Percentiles rank a stretch among this genome's conserved stretches.
Conservation (phyloP, 768 basidiomycete species). For the Pleurotus sapidus region DNA sequence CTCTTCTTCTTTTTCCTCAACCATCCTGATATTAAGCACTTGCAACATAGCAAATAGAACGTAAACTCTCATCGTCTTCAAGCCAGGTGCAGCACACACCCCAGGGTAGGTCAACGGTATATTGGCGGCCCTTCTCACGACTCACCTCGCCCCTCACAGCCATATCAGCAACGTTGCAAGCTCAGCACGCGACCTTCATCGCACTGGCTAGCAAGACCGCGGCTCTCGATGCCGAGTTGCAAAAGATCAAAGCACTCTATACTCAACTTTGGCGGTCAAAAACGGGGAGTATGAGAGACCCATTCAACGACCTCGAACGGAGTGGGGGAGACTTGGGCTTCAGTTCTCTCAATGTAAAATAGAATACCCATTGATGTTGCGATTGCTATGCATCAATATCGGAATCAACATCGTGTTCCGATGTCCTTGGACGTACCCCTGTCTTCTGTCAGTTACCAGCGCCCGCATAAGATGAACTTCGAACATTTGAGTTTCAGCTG, state of each 20-base stretch:
- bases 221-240: conserved; percentile 66
- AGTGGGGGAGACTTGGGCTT: conserved; percentile 38
- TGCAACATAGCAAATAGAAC: conserved; percentile 69
- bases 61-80: conserved; percentile 69
- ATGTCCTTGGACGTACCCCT: background rate
- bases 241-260: conserved; percentile 73
- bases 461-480: too few relatives aligned
- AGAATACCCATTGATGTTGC: conserved; percentile 2
- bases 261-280: conserved; percentile 77
- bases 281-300: conserved; percentile 82
- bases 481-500: too few relatives aligned
- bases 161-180: conserved; percentile 73
- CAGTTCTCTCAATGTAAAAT: conserved; percentile 39
- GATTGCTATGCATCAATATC: too few relatives aligned
- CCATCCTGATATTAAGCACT: background rate
- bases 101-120: conserved; percentile 48
- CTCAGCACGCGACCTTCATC: conserved; percentile 76
- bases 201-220: conserved; percentile 77
- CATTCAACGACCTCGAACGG: conserved; percentile 56
- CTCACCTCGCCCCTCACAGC: conserved; percentile 33
- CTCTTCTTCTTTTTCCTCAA: background rate
- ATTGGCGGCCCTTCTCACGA: too few relatives aligned
- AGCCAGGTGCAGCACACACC: conserved; percentile 66
- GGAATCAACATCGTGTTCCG: too few relatives aligned
- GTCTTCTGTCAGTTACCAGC: background rate